These are phyloP conservation scores for Tylopilus sp. DNA, from an alignment of 1,284 basidiomycete species.

Conservation along the genomic window DNA sequence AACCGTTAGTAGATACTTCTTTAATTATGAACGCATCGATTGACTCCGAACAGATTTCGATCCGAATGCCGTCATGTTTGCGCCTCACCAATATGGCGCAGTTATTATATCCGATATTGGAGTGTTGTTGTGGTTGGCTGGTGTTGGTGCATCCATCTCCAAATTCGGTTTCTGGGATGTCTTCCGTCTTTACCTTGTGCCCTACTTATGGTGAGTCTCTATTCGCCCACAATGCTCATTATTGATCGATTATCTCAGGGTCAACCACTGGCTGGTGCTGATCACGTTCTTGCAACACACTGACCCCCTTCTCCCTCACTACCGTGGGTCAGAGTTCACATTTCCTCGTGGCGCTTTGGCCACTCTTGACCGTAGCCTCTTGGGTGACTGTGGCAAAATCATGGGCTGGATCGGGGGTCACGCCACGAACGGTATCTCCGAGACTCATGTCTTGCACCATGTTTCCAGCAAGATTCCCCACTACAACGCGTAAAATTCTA, in stretches of 20 bases:
- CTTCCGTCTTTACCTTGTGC: slow-evolving; percentile 77
- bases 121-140: slow-evolving; percentile 66
- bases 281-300: slow-evolving; percentile 98
- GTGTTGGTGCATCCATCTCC: slow-evolving; percentile 57
- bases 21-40: background rate
- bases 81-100: slow-evolving; percentile 75
- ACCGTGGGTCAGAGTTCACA: slow-evolving; percentile 85
- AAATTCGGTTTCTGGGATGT: slow-evolving; percentile 72
- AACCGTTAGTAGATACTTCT: slow-evolving; percentile 61
- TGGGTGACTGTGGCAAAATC: slow-evolving; percentile 71
- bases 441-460: slow-evolving; percentile 92
- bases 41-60: slow-evolving; percentile 61
- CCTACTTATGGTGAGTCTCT: slow-evolving; percentile 75
- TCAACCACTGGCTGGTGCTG: slow-evolving; percentile 87
- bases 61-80: slow-evolving; percentile 79
- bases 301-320: slow-evolving; percentile 91
- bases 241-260: slow-evolving; percentile 34
- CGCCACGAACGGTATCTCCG: slow-evolving; percentile 83
- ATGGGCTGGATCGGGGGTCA: slow-evolving; percentile 77
- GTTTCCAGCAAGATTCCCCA: slow-evolving; percentile 92
- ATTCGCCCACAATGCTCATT: background rate
- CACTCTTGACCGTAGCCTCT: slow-evolving; percentile 85
- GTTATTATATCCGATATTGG: slow-evolving; percentile 86
- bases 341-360: slow-evolving; percentile 93
- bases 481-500: slow-evolving; percentile 61